Conservation (phyloP, 495 filamentous ascomycete species). For the Tuber magnatum region DNA sequence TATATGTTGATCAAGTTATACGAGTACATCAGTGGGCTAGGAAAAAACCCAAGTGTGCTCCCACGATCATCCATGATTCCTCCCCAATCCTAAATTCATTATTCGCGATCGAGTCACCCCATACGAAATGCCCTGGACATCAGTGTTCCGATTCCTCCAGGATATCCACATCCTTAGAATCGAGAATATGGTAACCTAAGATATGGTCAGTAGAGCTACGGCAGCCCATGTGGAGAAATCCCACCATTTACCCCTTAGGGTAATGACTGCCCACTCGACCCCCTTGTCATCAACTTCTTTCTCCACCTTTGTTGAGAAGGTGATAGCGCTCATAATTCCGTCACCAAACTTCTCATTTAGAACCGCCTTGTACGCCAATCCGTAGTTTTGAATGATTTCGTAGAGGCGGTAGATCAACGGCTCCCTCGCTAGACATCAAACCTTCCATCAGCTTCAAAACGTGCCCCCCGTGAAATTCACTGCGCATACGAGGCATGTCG, state of each 20-base stretch:
- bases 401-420: conserved; percentile 90
- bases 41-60: background rate
- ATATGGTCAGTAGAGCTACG: conserved; percentile 4
- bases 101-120: background rate
- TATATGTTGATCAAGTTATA: background rate
- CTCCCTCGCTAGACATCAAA: conserved; percentile 53
- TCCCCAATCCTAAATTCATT: background rate
- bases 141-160: background rate
- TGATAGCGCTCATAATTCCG: conserved; percentile 97
- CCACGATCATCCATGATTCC: background rate
- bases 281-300: conserved; percentile 87
- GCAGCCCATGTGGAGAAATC: conserved; percentile 36
- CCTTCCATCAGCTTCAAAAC: background rate
- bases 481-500: conserved; percentile 66
- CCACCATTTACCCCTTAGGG: conserved; percentile 88
- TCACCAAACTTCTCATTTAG: conserved; percentile 99
- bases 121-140: background rate
- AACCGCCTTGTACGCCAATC: conserved; percentile 91
- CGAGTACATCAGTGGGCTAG: background rate
- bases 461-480: background rate
- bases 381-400: conserved; percentile 98
- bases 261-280: conserved; percentile 80
- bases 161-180: conserved; percentile 14
- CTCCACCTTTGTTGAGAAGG: conserved; percentile 87
- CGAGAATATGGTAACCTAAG: conserved; percentile 34